Evolutionary conservation across 768 basidiomycete species (phyloP).

Genomic region (Tricholoma flavovirens): DNA sequence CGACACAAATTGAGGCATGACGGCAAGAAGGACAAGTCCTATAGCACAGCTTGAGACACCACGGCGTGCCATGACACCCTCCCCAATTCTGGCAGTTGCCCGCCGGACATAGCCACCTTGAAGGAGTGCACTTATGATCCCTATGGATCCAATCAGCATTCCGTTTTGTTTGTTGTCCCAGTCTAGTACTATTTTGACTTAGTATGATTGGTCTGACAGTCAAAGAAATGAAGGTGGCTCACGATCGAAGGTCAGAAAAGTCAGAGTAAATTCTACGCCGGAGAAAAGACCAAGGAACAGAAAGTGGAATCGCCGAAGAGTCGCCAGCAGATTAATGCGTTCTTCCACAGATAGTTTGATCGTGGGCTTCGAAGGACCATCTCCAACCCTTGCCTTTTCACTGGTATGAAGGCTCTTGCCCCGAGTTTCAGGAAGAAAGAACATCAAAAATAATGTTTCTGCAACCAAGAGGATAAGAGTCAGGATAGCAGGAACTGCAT

Average conservation of each 20-base stretch:
- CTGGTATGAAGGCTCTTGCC: slow-evolving; percentile 31
- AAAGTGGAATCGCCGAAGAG: slow-evolving; percentile 69
- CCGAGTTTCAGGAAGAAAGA: slow-evolving; percentile 83
- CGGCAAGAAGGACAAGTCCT: slow-evolving; percentile 65
- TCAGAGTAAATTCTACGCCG: slow-evolving; percentile 94
- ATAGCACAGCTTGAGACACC: slow-evolving; percentile 72
- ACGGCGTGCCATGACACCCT: slow-evolving; percentile 75
- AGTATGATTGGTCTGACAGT: not conserved
- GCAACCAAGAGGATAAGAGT: slow-evolving; percentile 70
- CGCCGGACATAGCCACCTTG: slow-evolving; percentile 96
- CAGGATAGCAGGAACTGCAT: slow-evolving; percentile 83
- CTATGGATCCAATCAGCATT: slow-evolving; percentile 78
- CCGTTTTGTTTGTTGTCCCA: slow-evolving; percentile 91
- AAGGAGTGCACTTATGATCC: slow-evolving; percentile 81
- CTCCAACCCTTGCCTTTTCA: slow-evolving; percentile 17
- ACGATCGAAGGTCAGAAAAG: slow-evolving; percentile 90
- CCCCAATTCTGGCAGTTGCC: slow-evolving; percentile 65
- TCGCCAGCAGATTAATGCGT: slow-evolving; percentile 51
- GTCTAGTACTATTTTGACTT: slow-evolving; percentile 70
- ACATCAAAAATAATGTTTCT: slow-evolving; percentile 75
- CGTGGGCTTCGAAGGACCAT: slow-evolving; percentile 19
- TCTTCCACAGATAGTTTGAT: slow-evolving; percentile 34
- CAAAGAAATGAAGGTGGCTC: slow-evolving; percentile 25
- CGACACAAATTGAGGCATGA: slow-evolving; percentile 54
- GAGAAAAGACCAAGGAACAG: slow-evolving; percentile 88